Conservation (phyloP, 176 grass and related monocot species). For the Hyparrhenia diplandra region DNA sequence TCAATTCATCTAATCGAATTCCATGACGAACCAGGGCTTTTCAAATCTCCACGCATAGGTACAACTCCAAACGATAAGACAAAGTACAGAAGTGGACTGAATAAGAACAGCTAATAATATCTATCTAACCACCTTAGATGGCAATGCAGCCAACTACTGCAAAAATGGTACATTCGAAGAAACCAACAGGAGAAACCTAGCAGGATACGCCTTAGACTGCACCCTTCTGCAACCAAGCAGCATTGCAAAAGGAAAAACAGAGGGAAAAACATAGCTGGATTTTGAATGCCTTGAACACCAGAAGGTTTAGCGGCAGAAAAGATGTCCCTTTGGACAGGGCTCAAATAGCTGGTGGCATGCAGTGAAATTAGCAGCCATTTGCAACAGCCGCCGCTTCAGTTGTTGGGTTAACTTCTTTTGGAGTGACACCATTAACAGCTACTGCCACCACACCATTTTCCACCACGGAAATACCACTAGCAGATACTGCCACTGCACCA, state of each 20-base stretch:
- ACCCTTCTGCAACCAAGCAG: constrained; percentile 31
- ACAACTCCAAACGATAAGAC: constrained; percentile 20
- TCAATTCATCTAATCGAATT: not conserved
- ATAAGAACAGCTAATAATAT: not conserved
- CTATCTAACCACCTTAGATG: constrained; percentile 3
- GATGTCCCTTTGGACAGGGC: not conserved
- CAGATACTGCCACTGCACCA: too few species aligned
- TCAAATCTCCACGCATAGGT: constrained; percentile 24
- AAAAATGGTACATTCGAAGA: constrained; percentile 11
- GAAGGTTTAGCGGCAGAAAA: not conserved
- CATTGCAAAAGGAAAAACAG: not conserved
- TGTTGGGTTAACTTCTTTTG: constrained; percentile 32
- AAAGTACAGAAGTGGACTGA: not conserved
- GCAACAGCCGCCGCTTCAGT: constrained; percentile 30
- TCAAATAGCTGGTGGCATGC: constrained; percentile 7
- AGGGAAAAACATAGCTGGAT: not conserved
- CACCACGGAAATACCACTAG: too few species aligned
- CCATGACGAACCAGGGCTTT: not conserved
- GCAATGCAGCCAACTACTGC: not conserved
- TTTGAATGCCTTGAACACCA: constrained; percentile 5
- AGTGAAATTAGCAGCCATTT: constrained; percentile 38
- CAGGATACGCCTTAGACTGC: constrained; percentile 22
- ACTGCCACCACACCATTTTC: not conserved
- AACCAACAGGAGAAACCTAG: not conserved
- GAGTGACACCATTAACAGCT: constrained; percentile 28